Conservation (phyloP, 2,329 filamentous ascomycete species). For the Xylariaceae sp. region DNA sequence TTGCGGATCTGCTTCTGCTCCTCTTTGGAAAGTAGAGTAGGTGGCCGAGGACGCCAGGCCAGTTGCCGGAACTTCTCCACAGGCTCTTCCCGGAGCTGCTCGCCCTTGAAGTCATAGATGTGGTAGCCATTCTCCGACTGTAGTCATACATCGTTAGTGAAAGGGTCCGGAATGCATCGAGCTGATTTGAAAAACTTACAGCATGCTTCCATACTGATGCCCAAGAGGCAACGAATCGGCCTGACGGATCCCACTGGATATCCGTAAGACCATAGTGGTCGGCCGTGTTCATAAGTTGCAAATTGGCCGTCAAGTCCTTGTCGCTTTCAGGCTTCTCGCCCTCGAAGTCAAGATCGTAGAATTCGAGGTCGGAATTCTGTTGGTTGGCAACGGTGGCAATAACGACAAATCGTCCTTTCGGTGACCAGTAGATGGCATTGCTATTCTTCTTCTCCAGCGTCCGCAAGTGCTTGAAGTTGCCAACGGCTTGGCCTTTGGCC, state of each 20-base stretch:
- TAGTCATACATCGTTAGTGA: conserved; percentile 15
- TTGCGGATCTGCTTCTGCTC: conserved; percentile 98
- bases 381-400: conserved; percentile 89
- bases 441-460: conserved; percentile 99
- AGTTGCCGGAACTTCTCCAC: conserved; percentile 98
- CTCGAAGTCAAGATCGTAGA: conserved; percentile 97
- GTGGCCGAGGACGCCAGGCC: conserved; percentile 84
- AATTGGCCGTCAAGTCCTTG: conserved; percentile 89
- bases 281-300: conserved; percentile 87
- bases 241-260: conserved; percentile 96
- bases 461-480: conserved; percentile 94
- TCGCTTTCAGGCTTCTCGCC: conserved; percentile 90
- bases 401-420: conserved; percentile 89
- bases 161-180: conserved; percentile 1
- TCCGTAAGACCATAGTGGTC: conserved; percentile 98
- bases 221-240: conserved; percentile 88
- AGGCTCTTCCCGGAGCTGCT: conserved; percentile 80
- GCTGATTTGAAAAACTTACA: conserved; percentile 50
- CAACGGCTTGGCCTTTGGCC: conserved; percentile 70
- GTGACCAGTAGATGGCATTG: conserved; percentile 99
- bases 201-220: conserved; percentile 93
- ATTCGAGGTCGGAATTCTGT: conserved; percentile 92
- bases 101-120: conserved; percentile 93
- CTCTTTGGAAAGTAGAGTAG: conserved; percentile 89
- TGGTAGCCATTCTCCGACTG: conserved; percentile 99